Conservation (phyloP, 768 basidiomycete genomes). For the Amylocystis lapponica region DNA sequence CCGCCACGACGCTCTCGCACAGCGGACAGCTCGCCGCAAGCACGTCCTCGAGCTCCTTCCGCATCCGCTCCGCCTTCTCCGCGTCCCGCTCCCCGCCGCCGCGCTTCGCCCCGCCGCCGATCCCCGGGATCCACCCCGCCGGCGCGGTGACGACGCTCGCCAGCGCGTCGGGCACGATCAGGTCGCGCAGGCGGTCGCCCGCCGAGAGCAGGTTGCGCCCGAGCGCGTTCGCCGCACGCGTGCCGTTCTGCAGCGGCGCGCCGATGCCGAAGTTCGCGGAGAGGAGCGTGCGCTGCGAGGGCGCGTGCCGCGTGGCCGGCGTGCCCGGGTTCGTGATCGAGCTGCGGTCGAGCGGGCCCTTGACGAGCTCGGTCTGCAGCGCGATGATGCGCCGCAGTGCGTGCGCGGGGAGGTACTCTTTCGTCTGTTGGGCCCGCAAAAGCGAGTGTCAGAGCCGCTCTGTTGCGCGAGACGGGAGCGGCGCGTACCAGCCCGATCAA, state of each 20-base stretch:
- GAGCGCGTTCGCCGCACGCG: conserved; percentile 59
- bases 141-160: conserved; percentile 78
- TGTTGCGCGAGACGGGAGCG: conserved; percentile 3
- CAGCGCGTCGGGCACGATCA: conserved; percentile 92
- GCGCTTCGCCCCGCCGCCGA: conserved; percentile 44
- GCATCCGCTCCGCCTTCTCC: conserved; percentile 64
- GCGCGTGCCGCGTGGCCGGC: conserved; percentile 35
- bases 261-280: conserved; percentile 64
- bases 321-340: conserved; percentile 27
- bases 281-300: conserved; percentile 58
- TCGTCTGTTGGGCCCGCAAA: conserved; percentile 54
- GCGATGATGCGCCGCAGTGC: conserved; percentile 80
- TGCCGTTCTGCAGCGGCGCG: conserved; percentile 54
- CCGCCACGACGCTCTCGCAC: conserved; percentile 84
- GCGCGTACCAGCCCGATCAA: conserved; percentile 82
- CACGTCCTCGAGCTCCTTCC: conserved; percentile 83
- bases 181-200: conserved; percentile 82
- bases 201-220: conserved; percentile 82
- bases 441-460: too few relatives aligned
- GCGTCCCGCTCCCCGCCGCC: conserved; percentile 42
- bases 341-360: conserved; percentile 28
- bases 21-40: conserved; percentile 87
- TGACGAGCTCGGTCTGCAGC: conserved; percentile 78
- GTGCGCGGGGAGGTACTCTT: conserved; percentile 81
- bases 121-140: conserved; percentile 65